These are phyloP conservation scores for Wickerhamomyces canadensis DNA, from an alignment of 805 yeast species.

Conservation along the genomic window DNA sequence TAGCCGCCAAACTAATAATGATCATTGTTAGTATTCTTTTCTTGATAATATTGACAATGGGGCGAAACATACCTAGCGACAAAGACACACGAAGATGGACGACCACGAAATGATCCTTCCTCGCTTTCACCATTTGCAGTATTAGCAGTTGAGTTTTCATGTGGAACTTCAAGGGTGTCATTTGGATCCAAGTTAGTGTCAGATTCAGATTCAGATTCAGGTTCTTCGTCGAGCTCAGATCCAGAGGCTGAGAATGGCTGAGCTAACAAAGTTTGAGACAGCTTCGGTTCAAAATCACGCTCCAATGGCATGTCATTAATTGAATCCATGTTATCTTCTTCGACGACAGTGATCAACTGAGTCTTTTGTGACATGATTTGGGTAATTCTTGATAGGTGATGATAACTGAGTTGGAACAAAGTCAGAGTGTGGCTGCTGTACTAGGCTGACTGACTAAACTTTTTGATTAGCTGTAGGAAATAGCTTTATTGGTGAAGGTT, in stretches of 20 bases:
- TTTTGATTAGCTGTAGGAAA: neutral
- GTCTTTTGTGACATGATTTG: constrained; percentile 6
- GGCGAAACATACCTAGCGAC: constrained; percentile 51
- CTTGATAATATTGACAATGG: neutral
- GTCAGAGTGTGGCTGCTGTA: neutral
- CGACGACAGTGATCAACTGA: constrained; percentile 5
- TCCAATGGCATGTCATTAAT: constrained; percentile 1
- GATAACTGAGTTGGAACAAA: neutral
- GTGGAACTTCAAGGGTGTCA: constrained; percentile 10
- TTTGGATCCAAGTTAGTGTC: constrained; percentile 17
- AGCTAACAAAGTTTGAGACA: constrained; percentile 14
- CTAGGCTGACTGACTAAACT: neutral
- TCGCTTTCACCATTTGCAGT: constrained; percentile 1
- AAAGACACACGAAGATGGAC: constrained; percentile 84
- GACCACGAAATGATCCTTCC: constrained; percentile 34
- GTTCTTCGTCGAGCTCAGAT: constrained; percentile 14
- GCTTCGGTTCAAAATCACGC: constrained; percentile 5
- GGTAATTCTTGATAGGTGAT: no score
- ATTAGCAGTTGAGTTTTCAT: no score
- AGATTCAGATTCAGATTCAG: constrained; percentile 15
- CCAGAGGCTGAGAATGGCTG: constrained; percentile 20
- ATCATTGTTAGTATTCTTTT: constrained; percentile 1
- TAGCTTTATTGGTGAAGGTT: no score
- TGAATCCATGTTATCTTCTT: neutral
- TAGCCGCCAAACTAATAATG: constrained; percentile 51